Evolutionary conservation across 2,329 filamentous ascomycete genomes (phyloP), one percentile per base, ranked within the genome.

Genomic region (Epichloe elymi): DNA sequence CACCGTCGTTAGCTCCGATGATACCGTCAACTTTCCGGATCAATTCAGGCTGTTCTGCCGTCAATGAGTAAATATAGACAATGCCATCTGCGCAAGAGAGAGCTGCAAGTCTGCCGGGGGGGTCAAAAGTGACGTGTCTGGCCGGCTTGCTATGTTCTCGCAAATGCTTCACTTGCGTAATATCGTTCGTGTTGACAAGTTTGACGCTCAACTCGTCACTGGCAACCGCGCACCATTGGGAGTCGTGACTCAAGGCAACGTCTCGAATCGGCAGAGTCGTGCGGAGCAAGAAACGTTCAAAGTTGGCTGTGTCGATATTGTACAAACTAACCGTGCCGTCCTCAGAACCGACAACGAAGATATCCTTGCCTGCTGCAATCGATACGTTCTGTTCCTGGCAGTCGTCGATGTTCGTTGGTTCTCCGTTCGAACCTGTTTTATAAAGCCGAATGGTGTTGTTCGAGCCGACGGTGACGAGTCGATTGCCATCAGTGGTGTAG

Each of bases 251-350:
- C 14, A 98, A 72, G 4, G 87, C 83, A 49, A 98, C 74, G 65
- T 96, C 89, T 61, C 93, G 80, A 35, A 96, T 80, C 0, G 93
- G 88, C 3, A 96, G 72, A n/a, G 88, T 83, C 52, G 84, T 87
- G 56, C 93, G 83, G 26, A 89, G 78, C 48, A 98, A 78, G 57
- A 94, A 85, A 53, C 84, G 83, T 55, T 95, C 87, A 68, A 94
- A 88, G 30, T 74, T 67, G 60, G 83, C 83, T 3, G 79, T 80
- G 51, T 79, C 75, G 47, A 96, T 76, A n/a, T 86, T 86, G 72
- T 94, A 98, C 60, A 89, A 81, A 72, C 86, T 95, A 61, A 98
- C 88, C n/a, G 86, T 93, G 62, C 94, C 93, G 69, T 97, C 90
- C 67, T 98, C 91, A 19, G 88, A 87, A 30, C 89, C 93, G 55